Evolutionary conservation across 495 filamentous ascomycete species (phyloP), one percentile per base, ranked within the genome.

Genomic region (Aspergillus cavernicola): DNA sequence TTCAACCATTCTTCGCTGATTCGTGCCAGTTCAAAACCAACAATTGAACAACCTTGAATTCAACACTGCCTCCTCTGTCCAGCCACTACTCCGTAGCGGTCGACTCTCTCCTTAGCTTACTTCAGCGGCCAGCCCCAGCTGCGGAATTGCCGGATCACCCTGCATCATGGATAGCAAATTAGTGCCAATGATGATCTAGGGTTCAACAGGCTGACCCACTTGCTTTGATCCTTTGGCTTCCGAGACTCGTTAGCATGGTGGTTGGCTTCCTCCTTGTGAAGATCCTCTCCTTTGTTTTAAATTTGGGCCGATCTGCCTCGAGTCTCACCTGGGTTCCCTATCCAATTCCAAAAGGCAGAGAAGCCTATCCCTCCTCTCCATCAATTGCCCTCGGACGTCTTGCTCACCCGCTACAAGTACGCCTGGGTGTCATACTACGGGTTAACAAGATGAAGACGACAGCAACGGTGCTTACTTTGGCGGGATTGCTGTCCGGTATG

Each of bases 401-500:
- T 53, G 33, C 41, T 28, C 39, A 43, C 31, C 29, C 40, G 31
- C 40, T n/a, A 38, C 33, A 35, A 31, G 15, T 51, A 41, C 32
- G 24, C 20, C 24, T 46, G 24, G 13, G 45, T 5, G 43, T 32
- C 29, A 26, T 47, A 39, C 46, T n/a, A 41, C 13, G 24, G 16
- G 20, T 38, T 19, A 40, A 50, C 50, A 48, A 40, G 12, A 59
- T 72, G 69, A 66, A 68, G 52, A 33, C 52, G 10, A 50, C 52
- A 49, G 47, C 59, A 33, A 60, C 53, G 29, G 53, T 53, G 46
- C 50, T 66, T 43, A 62, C 64, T 41, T 51, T 73, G 57, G 63
- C 54, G 13, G 58, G 63, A 29, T 38, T 62, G 24, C 55, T 71
- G 52, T 65, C 67, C 23, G 61, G 70, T 73, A 58, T 42, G 20